phyloP scores from a whole-genome alignment of 257 asterid genomes.

The Penstemon eatonii region DNA sequence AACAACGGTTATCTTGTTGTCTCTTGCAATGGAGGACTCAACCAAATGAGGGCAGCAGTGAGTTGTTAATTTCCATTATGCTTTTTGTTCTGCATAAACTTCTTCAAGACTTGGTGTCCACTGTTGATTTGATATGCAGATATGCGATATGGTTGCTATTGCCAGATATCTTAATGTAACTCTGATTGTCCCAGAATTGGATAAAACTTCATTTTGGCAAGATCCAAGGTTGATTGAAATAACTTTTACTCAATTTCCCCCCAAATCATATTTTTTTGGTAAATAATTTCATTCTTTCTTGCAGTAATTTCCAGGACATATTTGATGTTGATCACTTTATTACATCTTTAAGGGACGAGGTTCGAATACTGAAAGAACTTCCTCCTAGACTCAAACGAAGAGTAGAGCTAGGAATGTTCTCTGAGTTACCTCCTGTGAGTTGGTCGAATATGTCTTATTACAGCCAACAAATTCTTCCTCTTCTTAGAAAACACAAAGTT shows the following conservation, averaged over 20 bases:
- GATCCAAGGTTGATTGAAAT: conserved; percentile 56
- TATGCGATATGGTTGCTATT: conserved; percentile 76
- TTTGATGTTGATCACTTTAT: conserved; percentile 67
- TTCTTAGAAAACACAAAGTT: conserved; percentile 48
- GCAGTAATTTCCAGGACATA: conserved; percentile 74
- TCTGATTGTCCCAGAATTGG: conserved; percentile 71
- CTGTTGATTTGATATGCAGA: conserved; percentile 37
- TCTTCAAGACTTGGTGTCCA: too few relatives aligned
- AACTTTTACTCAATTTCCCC: not conserved
- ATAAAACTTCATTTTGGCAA: conserved; percentile 72
- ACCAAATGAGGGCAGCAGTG: conserved; percentile 81
- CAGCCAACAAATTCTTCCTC: conserved; percentile 58
- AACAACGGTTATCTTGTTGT: conserved; percentile 73
- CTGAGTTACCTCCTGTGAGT: conserved; percentile 69
- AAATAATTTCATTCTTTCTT: not conserved
- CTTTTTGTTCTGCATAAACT: too few relatives aligned
- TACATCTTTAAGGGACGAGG: conserved; percentile 66
- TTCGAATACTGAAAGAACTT: conserved; percentile 60
- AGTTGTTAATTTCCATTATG: conserved; percentile 19
- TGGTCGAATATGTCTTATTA: conserved; percentile 76
- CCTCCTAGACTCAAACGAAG: conserved; percentile 59
- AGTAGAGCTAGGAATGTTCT: conserved; percentile 47
- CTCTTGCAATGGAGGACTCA: conserved; percentile 83
- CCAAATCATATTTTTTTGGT: not conserved
- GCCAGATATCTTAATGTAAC: conserved; percentile 63